These are phyloP conservation scores for Saccharomycopsis hybrid DNA, from an alignment of 1,139 yeast species.

Conservation along the genomic window DNA sequence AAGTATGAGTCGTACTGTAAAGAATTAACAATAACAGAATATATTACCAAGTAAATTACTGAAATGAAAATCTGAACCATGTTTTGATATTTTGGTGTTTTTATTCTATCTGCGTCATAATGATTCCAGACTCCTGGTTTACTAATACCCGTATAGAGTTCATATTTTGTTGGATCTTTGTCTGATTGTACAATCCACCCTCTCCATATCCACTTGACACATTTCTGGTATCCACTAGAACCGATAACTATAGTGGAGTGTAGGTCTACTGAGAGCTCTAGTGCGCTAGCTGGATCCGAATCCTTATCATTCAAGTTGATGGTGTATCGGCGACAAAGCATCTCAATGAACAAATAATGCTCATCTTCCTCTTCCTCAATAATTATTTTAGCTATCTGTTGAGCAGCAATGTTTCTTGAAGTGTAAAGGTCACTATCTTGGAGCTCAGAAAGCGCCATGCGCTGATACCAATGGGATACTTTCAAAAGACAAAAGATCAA, in stretches of 20 bases:
- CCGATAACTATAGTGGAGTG: slow-evolving; percentile 75
- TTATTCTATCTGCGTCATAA: slow-evolving; percentile 76
- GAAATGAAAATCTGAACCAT: slow-evolving; percentile 63
- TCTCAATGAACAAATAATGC: slow-evolving; percentile 63
- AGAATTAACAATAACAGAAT: slow-evolving; percentile 58
- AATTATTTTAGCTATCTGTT: slow-evolving; percentile 59
- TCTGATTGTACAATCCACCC: slow-evolving; percentile 85
- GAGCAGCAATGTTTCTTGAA: slow-evolving; percentile 63
- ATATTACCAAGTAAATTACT: slow-evolving; percentile 54
- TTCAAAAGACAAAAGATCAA: slow-evolving; percentile 64
- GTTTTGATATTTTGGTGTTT: slow-evolving; percentile 80
- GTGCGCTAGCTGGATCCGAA: slow-evolving; percentile 57
- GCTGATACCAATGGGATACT: slow-evolving; percentile 76
- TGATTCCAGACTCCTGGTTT: slow-evolving; percentile 55
- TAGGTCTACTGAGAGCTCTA: slow-evolving; percentile 82
- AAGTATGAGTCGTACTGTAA: slow-evolving; percentile 31
- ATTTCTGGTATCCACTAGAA: slow-evolving; percentile 76
- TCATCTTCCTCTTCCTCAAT: slow-evolving; percentile 58
- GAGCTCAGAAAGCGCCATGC: slow-evolving; percentile 52
- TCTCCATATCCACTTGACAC: slow-evolving; percentile 86
- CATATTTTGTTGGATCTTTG: slow-evolving; percentile 63
- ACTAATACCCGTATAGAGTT: slow-evolving; percentile 53
- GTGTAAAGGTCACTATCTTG: slow-evolving; percentile 60
- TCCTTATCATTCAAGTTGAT: slow-evolving; percentile 61
- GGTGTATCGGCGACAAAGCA: slow-evolving; percentile 72